These are phyloP conservation scores for Theileria orientalis DNA, from an alignment of 169 alveolate species.

Conservation along the genomic window DNA sequence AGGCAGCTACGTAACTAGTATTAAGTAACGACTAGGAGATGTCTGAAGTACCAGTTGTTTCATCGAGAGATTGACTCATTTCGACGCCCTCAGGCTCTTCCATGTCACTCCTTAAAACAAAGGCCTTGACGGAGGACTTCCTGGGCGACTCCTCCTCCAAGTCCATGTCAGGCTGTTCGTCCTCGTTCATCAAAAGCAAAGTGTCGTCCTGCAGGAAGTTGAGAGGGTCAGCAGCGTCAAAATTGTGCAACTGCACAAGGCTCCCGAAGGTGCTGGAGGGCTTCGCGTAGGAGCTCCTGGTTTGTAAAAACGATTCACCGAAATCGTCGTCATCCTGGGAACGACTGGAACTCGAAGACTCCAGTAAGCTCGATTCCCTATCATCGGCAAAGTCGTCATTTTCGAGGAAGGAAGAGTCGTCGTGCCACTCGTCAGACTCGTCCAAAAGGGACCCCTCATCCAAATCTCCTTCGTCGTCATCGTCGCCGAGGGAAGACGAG, in stretches of 20 bases:
- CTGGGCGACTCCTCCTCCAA: background rate
- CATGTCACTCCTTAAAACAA: background rate
- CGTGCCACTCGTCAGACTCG: background rate
- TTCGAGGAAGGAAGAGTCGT: constrained; percentile 13
- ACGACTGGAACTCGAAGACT: background rate
- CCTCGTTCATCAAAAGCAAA: background rate
- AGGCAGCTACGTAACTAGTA: too few species aligned
- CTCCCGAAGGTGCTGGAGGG: background rate
- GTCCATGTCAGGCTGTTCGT: background rate
- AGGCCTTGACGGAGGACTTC: constrained; percentile 1
- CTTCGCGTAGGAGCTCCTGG: background rate
- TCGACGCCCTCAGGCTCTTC: background rate
- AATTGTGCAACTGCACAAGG: constrained; percentile 1
- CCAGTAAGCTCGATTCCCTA: background rate
- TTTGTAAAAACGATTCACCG: constrained; percentile 5
- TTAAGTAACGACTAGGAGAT: too few species aligned
- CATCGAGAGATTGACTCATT: background rate
- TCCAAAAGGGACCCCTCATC: background rate
- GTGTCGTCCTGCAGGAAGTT: constrained; percentile 11
- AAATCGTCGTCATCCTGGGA: background rate
- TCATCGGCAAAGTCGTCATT: background rate
- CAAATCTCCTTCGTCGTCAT: background rate
- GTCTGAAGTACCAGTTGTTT: background rate
- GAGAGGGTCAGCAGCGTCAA: background rate
- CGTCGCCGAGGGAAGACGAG: too few species aligned